Base-by-base conservation (phyloP, 2,329 filamentous ascomycete species). In the Periconia digitata region DNA sequence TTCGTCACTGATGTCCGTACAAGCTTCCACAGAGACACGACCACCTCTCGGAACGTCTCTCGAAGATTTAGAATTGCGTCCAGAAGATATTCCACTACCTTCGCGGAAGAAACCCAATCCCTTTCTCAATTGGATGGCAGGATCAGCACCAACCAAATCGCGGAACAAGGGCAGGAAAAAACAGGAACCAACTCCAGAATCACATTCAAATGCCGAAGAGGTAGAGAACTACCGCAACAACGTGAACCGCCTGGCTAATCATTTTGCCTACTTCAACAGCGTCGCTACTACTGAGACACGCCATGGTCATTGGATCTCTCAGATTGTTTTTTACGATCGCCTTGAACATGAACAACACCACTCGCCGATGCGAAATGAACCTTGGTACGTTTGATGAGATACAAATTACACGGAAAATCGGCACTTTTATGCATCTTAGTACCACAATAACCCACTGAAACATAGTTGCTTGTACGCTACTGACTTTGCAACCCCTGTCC, bases 291-390 rank as follows among this genome's bases (percentile, higher is more conserved):
- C 15, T 8, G 27, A 8, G 38, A 34, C 38, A 34, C 49, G 46
- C 2, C 50, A 53, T 35, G 6, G 15, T 2, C n/a, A n/a, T 27
- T 50, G 47, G 50, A 46, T 40, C 24, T 37, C 44, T 12, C 47
- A 41, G 2, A 46, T 53, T 18, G 47, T 53, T 23, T 37, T 53
- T 12, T 46, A 47, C 18, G 47, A 53, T 39, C 42, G 20, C 6
- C 10, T 51, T 20, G 22, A 47, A 18, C 5, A 23, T 16, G 22
- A 27, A 20, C 35, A 21, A 2, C 7, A 16, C 17, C 22, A 42
- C 13, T 7, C 21, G 1, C 39, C 32, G 1, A 34, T 15, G 15
- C 35, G 43, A 23, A 12, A 47, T 13, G 47, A 53, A 37, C 50
- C 47, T 22, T 53, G 50, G n/a, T n/a, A n/a, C n/a, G n/a, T n/a